A percentile compares a stretch with the other conserved stretches of the same genome.
phyloP scores from a whole-genome alignment of 768 basidiomycete species.

The Rhodotorula paludigena region DNA sequence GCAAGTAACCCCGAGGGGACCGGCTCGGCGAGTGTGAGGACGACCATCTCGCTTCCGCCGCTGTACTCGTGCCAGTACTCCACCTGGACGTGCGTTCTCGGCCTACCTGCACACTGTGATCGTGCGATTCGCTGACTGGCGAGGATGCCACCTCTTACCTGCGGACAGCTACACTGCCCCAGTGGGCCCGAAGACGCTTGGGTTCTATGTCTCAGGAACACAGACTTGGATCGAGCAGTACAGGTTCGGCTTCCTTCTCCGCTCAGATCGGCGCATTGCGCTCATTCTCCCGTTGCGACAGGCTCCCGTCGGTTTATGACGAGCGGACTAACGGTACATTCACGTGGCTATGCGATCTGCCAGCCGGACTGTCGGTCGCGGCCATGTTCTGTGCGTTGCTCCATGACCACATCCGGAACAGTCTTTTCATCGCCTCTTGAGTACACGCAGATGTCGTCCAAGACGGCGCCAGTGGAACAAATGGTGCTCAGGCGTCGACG shows the following conservation, averaged over 20 bases:
- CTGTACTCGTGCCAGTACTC: not conserved
- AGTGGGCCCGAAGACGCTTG: not conserved
- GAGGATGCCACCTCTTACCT: too few species aligned
- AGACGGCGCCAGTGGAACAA: not conserved
- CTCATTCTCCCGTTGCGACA: not conserved
- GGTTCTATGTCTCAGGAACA: not conserved
- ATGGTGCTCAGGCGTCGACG: slow-evolving; percentile 5
- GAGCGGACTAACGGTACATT: slow-evolving; percentile 1
- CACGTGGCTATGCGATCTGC: slow-evolving; percentile 5
- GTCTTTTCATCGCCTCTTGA: too few species aligned
- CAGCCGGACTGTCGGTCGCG: not conserved
- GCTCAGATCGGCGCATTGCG: too few species aligned
- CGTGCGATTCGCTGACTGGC: not conserved
- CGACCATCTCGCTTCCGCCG: slow-evolving; percentile 2
- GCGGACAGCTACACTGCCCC: slow-evolving; percentile 5
- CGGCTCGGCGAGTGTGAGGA: not conserved
- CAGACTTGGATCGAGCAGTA: slow-evolving; percentile 2
- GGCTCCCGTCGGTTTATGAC: slow-evolving; percentile 3
- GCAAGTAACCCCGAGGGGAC: too few species aligned
- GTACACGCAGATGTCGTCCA: too few species aligned
- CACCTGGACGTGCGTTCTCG: slow-evolving; percentile 8
- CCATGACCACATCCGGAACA: too few species aligned
- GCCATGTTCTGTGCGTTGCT: slow-evolving; percentile 9
- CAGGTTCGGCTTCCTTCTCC: not conserved
- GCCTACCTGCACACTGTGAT: not conserved